phyloP scores from a whole-genome alignment of 257 asterid genomes.

The Catharanthus roseus region DNA sequence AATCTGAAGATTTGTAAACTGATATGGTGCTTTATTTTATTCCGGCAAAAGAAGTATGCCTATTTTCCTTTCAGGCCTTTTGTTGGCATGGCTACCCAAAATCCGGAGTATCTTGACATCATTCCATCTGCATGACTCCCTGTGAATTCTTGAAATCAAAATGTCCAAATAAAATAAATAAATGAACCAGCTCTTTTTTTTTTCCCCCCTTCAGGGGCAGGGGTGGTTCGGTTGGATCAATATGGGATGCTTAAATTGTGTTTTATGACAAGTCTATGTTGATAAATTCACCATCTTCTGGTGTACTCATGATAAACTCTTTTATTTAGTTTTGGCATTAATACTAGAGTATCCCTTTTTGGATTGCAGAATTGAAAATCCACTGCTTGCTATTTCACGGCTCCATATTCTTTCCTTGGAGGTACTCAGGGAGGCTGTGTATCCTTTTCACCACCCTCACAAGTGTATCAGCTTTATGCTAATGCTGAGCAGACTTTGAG shows the following conservation, averaged over 20 bases:
- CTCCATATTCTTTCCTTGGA: constrained; percentile 89
- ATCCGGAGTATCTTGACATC: not conserved
- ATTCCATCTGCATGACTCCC: not conserved
- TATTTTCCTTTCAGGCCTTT: not conserved
- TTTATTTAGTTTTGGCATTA: not conserved
- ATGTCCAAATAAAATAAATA: not conserved
- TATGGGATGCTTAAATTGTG: not conserved
- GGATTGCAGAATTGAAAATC: constrained; percentile 52
- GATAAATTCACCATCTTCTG: not conserved
- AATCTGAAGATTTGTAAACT: not conserved
- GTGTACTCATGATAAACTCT: not conserved
- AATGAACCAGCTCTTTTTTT: not conserved
- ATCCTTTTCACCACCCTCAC: constrained; percentile 52
- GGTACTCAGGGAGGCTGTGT: constrained; percentile 95
- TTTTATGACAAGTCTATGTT: not conserved
- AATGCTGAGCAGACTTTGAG: not conserved
- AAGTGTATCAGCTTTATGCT: not conserved
- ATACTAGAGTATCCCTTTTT: constrained; percentile 15
- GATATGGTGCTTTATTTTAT: not conserved
- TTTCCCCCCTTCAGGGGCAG: too few relatives aligned
- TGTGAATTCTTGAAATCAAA: not conserved
- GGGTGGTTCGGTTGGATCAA: not conserved
- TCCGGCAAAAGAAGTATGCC: not conserved
- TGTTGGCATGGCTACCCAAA: not conserved
- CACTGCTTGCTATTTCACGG: constrained; percentile 48